phyloP scores from a whole-genome alignment of 345 rosid genomes.

The Gossypium turneri region DNA sequence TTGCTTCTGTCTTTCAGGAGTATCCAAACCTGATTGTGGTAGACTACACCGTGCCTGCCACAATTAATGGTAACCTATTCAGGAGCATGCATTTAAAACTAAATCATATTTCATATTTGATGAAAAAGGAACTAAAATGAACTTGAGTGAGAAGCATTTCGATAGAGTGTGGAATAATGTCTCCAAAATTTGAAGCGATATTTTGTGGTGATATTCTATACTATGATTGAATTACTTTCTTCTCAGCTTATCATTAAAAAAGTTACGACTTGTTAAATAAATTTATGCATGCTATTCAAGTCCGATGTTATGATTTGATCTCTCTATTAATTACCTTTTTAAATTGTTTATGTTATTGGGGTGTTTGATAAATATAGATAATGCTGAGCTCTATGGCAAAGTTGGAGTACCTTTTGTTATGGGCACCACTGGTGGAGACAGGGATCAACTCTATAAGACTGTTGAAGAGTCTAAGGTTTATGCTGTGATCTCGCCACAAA shows the following conservation, averaged over 20 bases:
- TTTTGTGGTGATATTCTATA: not conserved
- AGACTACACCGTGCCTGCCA: constrained; percentile 84
- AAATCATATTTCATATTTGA: not conserved
- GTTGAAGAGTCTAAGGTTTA: constrained; percentile 63
- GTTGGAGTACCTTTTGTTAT: constrained; percentile 95
- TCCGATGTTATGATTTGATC: not conserved
- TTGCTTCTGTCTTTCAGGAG: constrained; percentile 50
- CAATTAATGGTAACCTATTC: constrained; percentile 64
- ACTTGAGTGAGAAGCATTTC: not conserved
- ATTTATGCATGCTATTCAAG: not conserved
- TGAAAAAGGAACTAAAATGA: not conserved
- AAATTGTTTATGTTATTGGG: not conserved
- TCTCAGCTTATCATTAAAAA: not conserved
- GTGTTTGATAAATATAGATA: constrained; percentile 42
- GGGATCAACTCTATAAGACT: constrained; percentile 55
- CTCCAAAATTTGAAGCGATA: constrained; percentile 1
- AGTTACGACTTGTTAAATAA: not conserved
- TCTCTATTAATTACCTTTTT: not conserved
- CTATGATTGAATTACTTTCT: constrained; percentile 10
- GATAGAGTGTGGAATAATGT: not conserved
- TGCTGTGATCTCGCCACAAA: constrained; percentile 96
- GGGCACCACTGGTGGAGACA: constrained; percentile 98
- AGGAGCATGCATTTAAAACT: not conserved
- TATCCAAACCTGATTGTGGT: constrained; percentile 75
- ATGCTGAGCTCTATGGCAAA: constrained; percentile 76